Conservation (phyloP, 1,284 basidiomycete species). For the Pseudozyma sp. region DNA sequence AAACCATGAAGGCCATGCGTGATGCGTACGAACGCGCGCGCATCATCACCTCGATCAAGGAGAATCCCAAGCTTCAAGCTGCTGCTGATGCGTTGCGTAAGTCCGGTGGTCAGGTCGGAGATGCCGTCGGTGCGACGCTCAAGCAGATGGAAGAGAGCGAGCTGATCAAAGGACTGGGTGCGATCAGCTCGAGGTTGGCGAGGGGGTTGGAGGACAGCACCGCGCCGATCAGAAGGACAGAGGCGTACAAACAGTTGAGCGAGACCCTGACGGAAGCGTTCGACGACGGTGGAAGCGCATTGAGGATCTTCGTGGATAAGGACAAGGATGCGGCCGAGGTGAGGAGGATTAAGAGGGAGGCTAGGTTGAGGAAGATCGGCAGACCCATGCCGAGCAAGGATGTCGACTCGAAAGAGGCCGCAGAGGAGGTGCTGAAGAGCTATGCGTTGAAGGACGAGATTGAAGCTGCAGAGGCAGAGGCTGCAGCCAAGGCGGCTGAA, state of each 20-base stretch:
- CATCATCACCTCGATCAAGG: conserved; percentile 93
- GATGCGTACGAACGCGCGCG: conserved; percentile 93
- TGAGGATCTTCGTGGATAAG: conserved; percentile 71
- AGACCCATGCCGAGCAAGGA: conserved; percentile 58
- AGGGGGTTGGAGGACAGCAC: conserved; percentile 62
- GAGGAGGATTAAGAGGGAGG: conserved; percentile 60
- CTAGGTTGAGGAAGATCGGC: conserved; percentile 65
- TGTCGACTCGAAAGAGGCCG: conserved; percentile 54
- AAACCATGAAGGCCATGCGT: conserved; percentile 91
- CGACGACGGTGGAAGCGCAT: conserved; percentile 88
- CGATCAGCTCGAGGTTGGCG: conserved; percentile 56
- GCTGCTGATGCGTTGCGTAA: conserved; percentile 91
- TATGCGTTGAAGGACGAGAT: conserved; percentile 53
- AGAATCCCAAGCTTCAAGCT: conserved; percentile 89
- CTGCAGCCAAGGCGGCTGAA: conserved; percentile 11
- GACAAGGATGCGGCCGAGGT: conserved; percentile 80
- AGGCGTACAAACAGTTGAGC: conserved; percentile 90
- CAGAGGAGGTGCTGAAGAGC: conserved; percentile 52
- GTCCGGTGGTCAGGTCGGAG: conserved; percentile 89
- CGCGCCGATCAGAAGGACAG: conserved; percentile 83
- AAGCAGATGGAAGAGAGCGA: conserved; percentile 94
- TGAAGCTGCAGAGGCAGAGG: conserved; percentile 9
- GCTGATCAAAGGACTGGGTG: conserved; percentile 77
- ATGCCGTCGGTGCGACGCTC: conserved; percentile 90
- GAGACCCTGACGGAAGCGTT: conserved; percentile 91